phyloP scores from a whole-genome alignment of 805 yeast genomes.

The Kregervanrija fluxuum region DNA sequence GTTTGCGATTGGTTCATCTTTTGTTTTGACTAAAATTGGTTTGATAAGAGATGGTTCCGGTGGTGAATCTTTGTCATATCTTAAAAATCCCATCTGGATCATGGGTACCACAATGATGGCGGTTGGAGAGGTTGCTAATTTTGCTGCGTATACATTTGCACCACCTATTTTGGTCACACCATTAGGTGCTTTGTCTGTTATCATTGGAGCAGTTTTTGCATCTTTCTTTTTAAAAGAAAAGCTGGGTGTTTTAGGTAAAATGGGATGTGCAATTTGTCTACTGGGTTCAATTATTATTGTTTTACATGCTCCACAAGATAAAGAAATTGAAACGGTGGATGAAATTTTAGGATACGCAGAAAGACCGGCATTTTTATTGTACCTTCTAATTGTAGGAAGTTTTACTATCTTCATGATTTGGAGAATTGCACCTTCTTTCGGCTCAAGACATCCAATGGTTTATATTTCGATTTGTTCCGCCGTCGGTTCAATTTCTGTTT shows the following conservation, averaged over 20 bases:
- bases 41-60: conserved; percentile 56
- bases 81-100: conserved; percentile 89
- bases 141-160: conserved; percentile 93
- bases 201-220: conserved; percentile 87
- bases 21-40: conserved; percentile 85
- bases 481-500: conserved; percentile 86
- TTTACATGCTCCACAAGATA: conserved; percentile 91
- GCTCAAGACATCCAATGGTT: conserved; percentile 77
- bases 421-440: conserved; percentile 74
- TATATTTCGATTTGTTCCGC: conserved; percentile 84
- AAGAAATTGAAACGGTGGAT: conserved; percentile 80
- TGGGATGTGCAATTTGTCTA: conserved; percentile 89
- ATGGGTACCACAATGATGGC: conserved; percentile 90
- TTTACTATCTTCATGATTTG: conserved; percentile 77
- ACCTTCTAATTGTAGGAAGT: conserved; percentile 51
- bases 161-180: conserved; percentile 92
- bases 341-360: conserved; percentile 77
- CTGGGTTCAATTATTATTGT: conserved; percentile 85
- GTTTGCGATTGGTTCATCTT: conserved; percentile 83
- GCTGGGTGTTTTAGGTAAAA: conserved; percentile 77
- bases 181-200: conserved; percentile 81
- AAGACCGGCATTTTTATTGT: conserved; percentile 67
- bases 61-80: conserved; percentile 71
- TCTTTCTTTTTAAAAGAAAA: conserved; percentile 80
- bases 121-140: conserved; percentile 83